Evolutionary conservation across 1,284 basidiomycete species (phyloP), one percentile per base, ranked within the genome.

Genomic region (Sphagnurus paluster): DNA sequence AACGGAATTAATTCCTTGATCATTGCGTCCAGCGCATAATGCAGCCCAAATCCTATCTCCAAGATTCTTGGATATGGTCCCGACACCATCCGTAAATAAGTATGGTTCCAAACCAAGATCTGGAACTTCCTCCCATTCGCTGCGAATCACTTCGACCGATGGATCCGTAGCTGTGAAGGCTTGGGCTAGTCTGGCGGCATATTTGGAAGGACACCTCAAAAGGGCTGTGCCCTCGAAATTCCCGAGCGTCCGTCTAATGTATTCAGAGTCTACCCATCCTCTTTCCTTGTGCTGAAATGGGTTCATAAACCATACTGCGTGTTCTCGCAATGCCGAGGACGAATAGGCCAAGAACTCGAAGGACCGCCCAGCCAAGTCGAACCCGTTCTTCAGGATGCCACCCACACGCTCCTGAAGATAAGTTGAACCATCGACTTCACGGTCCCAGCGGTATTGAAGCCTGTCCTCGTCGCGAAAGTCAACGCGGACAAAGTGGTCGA

Each of bases 121-220:
- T 0, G 63, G 60, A 32, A 86, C 71, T 50, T 74, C 68, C 45
- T 77, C 72, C 83, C 85, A 87, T 55, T 88, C 71, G 34, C 71
- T 55, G n/a, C 63, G 63, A 2, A 49, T 50, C 35, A 91, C 79
- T 13, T 63, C 62, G 20, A 90, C 75, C 0, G 85, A 86, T 0
- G 82, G 80, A 57, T 87, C 81, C 2, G 90, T 92, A 1, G 84
- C 83, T 0, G 87, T 88, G 58, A 92, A 92, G 0, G 88, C 87
- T 64, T 91, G 90, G 5, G 86, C 85, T 55, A 93, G 70, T 24
- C 90, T 76, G 11, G 90, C 90, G 8, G 87, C 89, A 59, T 82
- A 90, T 59, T 86, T 87, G 1, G 88, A 87, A 5, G 89, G 88
- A 26, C 70, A 73, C 38, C 60, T 65, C 35, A 84, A 72, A 16